Evolutionary conservation across 2,329 filamentous ascomycete genomes (phyloP).

Genomic region (Simplicillium aogashimaense): DNA sequence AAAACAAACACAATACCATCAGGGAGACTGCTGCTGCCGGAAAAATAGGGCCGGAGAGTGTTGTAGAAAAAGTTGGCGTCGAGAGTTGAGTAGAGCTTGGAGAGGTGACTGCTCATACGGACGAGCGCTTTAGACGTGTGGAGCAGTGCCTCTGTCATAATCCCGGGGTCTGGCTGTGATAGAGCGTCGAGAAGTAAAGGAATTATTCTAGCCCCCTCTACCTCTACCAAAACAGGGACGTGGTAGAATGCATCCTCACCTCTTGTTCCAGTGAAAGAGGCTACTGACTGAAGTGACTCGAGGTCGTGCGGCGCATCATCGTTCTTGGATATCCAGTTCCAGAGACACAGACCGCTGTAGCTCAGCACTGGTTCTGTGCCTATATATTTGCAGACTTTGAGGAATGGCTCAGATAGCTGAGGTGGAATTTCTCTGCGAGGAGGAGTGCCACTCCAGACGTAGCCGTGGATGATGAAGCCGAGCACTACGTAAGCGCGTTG

Average conservation of each 20-base stretch:
- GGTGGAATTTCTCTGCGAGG: conserved; percentile 10
- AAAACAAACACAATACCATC: conserved; percentile 9
- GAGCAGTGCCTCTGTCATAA: conserved; percentile 5
- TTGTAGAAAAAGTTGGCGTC: conserved; percentile 10
- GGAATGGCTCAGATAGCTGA: conserved; percentile 11
- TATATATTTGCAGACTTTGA: conserved; percentile 9
- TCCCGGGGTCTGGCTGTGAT: not conserved
- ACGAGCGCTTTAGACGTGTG: conserved; percentile 1
- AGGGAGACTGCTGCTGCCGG: conserved; percentile 7
- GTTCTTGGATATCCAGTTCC: conserved; percentile 9
- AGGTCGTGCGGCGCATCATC: conserved; percentile 5
- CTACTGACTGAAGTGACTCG: conserved; percentile 4
- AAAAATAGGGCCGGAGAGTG: conserved; percentile 7
- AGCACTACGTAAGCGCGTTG: conserved; percentile 10
- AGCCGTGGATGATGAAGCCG: conserved; percentile 10
- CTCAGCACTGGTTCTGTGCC: conserved; percentile 9
- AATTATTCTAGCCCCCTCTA: conserved; percentile 8
- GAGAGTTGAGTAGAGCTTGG: conserved; percentile 8
- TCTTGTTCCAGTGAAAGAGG: conserved; percentile 8
- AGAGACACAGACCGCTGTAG: conserved; percentile 10
- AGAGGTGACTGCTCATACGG: conserved; percentile 7
- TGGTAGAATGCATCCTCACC: conserved; percentile 11
- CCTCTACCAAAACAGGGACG: conserved; percentile 11
- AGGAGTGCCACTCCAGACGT: conserved; percentile 7
- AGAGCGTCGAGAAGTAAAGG: conserved; percentile 6